These are phyloP conservation scores for Phytophthora melonis DNA, from an alignment of 352 stramenopile species.

Conservation along the genomic window DNA sequence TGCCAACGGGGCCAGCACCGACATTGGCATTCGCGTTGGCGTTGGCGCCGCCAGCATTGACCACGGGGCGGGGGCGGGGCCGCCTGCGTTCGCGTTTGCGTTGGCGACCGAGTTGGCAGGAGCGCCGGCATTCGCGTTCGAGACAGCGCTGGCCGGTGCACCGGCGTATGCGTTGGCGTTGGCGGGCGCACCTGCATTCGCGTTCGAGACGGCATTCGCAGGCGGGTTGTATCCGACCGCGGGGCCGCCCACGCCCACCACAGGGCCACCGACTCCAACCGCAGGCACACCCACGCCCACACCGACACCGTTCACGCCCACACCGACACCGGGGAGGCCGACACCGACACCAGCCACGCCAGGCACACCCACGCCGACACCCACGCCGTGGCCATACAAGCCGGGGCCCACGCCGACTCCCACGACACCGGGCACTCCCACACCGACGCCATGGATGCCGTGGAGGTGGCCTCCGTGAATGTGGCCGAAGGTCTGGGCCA, in stretches of 20 bases:
- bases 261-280: neutral
- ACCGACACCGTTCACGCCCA: neutral
- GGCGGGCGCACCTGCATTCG: neutral
- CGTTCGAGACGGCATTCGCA: neutral
- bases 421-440: neutral
- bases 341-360: neutral
- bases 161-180: neutral
- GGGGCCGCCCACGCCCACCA: neutral
- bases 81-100: no score
- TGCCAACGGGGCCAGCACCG: no score
- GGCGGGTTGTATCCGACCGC: neutral
- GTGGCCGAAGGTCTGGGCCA: neutral
- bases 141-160: no score
- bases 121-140: neutral
- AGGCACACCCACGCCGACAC: neutral
- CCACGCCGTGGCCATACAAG: neutral
- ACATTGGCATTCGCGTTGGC: no score
- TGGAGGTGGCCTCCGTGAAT: no score
- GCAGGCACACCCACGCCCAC: neutral
- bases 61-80: no score
- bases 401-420: neutral
- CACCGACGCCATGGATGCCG: no score
- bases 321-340: neutral
- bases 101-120: neutral
- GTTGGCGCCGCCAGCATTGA: no score